Evolutionary conservation across 2,329 filamentous ascomycete genomes (phyloP).

Genomic region (Venturia oleaginea): DNA sequence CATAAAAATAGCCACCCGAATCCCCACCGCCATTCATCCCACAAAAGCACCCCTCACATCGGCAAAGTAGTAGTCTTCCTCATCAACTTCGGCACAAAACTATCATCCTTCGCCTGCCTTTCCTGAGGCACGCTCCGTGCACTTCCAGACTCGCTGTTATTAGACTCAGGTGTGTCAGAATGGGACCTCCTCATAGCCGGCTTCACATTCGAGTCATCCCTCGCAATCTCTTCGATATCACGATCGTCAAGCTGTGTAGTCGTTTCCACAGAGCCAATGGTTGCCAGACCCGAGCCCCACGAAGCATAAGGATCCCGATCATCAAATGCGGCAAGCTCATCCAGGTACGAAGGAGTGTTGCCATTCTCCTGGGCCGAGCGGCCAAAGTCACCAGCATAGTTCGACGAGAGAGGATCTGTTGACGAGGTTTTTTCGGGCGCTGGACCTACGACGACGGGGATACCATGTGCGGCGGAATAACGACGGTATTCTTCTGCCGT

Average conservation of each 20-base stretch:
- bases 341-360: background rate
- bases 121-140: background rate
- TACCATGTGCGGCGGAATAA: too few species aligned
- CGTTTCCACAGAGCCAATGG: background rate
- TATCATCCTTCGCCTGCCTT: background rate
- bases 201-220: background rate
- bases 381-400: background rate
- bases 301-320: background rate
- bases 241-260: background rate
- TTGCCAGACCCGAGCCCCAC: constrained; percentile 1
- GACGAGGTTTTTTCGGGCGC: background rate
- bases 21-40: background rate
- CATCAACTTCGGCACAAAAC: background rate
- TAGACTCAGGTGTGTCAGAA: background rate
- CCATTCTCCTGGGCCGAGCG: background rate
- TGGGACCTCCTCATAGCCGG: background rate
- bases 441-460: background rate
- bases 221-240: background rate
- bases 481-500: background rate
- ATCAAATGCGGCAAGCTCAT: background rate
- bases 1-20: background rate
- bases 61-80: background rate
- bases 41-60: background rate
- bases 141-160: background rate
- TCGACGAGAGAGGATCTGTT: background rate